These are phyloP conservation scores for Candida oleophila DNA, from an alignment of 805 yeast genomes.

Conservation along the genomic window DNA sequence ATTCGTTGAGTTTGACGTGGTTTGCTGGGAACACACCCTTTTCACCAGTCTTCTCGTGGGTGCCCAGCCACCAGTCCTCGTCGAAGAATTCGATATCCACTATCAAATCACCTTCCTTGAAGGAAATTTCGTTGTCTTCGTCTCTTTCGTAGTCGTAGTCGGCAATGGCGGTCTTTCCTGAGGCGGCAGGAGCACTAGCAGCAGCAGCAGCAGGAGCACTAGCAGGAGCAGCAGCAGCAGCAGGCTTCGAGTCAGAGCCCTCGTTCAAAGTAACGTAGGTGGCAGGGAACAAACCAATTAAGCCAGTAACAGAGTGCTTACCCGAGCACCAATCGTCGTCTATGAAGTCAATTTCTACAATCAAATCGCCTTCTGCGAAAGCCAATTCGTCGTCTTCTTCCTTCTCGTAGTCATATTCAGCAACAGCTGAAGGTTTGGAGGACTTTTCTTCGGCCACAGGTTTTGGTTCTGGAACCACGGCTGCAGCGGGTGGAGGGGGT, in stretches of 20 bases:
- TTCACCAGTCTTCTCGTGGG: slow-evolving; percentile 61
- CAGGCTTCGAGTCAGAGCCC: slow-evolving; percentile 1
- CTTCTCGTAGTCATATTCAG: slow-evolving; percentile 75
- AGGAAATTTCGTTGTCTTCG: slow-evolving; percentile 88
- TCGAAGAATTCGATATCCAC: slow-evolving; percentile 83
- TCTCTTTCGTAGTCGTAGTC: slow-evolving; percentile 82
- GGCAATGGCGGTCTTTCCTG: slow-evolving; percentile 52
- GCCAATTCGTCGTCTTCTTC: slow-evolving; percentile 77
- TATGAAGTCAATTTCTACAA: slow-evolving; percentile 64
- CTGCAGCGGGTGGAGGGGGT: slow-evolving; percentile 20
- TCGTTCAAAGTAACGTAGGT: slow-evolving; percentile 44
- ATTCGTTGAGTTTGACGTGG: slow-evolving; percentile 51
- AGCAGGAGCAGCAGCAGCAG: slow-evolving; percentile 11
- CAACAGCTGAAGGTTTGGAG: slow-evolving; percentile 55
- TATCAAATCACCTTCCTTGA: slow-evolving; percentile 80
- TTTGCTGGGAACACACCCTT: slow-evolving; percentile 89
- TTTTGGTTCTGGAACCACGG: slow-evolving; percentile 16
- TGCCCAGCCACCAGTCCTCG: slow-evolving; percentile 98
- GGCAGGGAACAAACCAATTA: slow-evolving; percentile 56
- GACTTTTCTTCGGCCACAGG: slow-evolving; percentile 11
- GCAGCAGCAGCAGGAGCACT: slow-evolving; percentile 13
- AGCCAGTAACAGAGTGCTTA: slow-evolving; percentile 42
- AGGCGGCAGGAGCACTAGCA: slow-evolving; percentile 13
- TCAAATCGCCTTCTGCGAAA: slow-evolving; percentile 63
- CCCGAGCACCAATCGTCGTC: slow-evolving; percentile 76